Evolutionary conservation across 1,139 yeast genomes (phyloP).

Genomic region (Pneumocystis murina): DNA sequence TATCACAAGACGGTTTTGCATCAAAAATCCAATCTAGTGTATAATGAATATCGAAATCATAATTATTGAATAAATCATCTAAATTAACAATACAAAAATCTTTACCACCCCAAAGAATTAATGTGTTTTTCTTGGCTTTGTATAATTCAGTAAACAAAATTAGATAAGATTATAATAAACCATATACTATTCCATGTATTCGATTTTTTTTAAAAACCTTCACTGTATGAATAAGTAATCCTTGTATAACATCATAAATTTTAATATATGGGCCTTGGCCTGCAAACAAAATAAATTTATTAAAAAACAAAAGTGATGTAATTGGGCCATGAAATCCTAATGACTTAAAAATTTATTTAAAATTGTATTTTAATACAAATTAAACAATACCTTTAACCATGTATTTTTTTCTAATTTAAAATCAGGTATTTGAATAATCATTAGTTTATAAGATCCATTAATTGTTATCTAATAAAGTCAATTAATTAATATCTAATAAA

Average conservation of each 20-base stretch:
- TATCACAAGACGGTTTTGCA: slow-evolving; percentile 35
- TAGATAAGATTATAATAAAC: slow-evolving; percentile 8
- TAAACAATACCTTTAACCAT: background rate
- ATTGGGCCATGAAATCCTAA: slow-evolving; percentile 55
- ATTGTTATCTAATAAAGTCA: too few species aligned
- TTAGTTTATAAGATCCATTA: background rate
- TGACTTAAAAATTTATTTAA: slow-evolving; percentile 6
- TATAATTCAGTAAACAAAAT: background rate
- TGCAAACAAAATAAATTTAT: slow-evolving; percentile 32
- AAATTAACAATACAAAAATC: slow-evolving; percentile 39
- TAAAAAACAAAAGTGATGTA: slow-evolving; percentile 40
- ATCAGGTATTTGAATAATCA: background rate
- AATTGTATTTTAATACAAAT: background rate
- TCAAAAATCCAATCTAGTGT: slow-evolving; percentile 67
- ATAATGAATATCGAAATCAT: slow-evolving; percentile 31
- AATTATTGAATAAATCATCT: slow-evolving; percentile 20
- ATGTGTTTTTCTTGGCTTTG: slow-evolving; percentile 17
- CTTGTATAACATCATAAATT: slow-evolving; percentile 35
- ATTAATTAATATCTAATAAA: too few species aligned
- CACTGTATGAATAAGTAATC: slow-evolving; percentile 28
- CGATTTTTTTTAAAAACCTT: slow-evolving; percentile 54
- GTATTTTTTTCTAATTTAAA: background rate
- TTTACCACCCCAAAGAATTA: slow-evolving; percentile 58
- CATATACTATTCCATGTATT: slow-evolving; percentile 53
- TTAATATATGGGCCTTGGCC: slow-evolving; percentile 64